phyloP scores from a whole-genome alignment of 345 rosid species.

The Litchi chinensis region DNA sequence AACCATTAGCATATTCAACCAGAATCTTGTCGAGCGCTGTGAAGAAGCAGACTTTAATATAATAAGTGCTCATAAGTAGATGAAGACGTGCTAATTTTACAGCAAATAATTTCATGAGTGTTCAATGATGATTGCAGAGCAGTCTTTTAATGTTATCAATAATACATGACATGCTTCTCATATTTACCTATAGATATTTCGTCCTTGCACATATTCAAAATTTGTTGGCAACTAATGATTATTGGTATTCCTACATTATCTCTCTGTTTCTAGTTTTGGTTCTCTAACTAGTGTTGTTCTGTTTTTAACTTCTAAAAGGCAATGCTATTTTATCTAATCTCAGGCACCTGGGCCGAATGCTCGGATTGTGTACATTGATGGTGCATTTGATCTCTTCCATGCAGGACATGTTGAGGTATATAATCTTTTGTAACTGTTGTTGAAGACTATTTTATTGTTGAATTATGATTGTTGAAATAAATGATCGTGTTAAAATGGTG shows the following conservation, averaged over 20 bases:
- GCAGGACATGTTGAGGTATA: constrained; percentile 98
- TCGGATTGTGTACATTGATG: constrained; percentile 83
- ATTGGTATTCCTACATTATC: background rate
- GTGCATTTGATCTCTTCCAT: constrained; percentile 97
- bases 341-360: constrained; percentile 95
- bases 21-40: background rate
- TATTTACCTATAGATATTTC: background rate
- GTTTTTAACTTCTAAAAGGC: background rate
- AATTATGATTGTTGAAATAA: background rate
- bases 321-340: background rate
- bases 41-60: background rate
- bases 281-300: background rate
- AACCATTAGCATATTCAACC: background rate
- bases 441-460: constrained; percentile 2
- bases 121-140: background rate
- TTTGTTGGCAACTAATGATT: background rate
- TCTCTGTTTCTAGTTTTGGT: background rate
- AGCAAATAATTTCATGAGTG: background rate
- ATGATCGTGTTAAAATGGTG: background rate
- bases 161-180: background rate
- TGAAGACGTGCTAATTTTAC: background rate
- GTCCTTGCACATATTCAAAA: background rate
- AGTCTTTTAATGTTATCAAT: background rate
- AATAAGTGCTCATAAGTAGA: background rate
- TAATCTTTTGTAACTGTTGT: background rate